Conservation (phyloP, 169 alveolate species). For the Theileria luwenshuni region DNA sequence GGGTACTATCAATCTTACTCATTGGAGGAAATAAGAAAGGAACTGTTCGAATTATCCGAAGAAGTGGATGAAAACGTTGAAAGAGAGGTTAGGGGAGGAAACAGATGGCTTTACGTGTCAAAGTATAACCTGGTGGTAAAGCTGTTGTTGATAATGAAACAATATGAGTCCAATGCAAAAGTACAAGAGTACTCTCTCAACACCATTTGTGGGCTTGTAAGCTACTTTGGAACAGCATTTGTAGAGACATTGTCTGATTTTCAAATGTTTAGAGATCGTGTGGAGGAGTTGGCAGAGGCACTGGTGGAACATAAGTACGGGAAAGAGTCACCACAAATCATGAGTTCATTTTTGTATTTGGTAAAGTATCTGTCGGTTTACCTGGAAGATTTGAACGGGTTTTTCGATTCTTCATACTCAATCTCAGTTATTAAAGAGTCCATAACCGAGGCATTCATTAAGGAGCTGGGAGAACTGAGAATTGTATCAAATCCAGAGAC, state of each 20-base stretch:
- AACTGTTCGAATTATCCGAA: slow-evolving; percentile 9
- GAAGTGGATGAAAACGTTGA: slow-evolving; percentile 1
- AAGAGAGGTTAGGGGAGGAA: slow-evolving; percentile 26
- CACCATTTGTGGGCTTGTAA: slow-evolving; percentile 43
- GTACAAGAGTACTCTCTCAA: slow-evolving; percentile 25
- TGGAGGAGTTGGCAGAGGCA: neutral
- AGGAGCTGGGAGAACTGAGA: neutral
- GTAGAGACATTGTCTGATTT: slow-evolving; percentile 26
- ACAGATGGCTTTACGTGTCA: slow-evolving; percentile 14
- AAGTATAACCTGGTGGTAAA: slow-evolving; percentile 20
- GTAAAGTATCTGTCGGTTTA: slow-evolving; percentile 15
- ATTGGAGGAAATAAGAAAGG: slow-evolving; percentile 7
- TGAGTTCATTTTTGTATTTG: slow-evolving; percentile 8
- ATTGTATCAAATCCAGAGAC: neutral
- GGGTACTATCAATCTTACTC: slow-evolving; percentile 7
- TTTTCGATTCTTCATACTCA: neutral
- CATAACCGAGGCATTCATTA: neutral
- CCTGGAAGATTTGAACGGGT: neutral
- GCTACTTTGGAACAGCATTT: slow-evolving; percentile 29
- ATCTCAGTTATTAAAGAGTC: slow-evolving; percentile 15
- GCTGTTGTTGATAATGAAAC: slow-evolving; percentile 20
- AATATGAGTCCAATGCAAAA: neutral
- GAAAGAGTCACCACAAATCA: slow-evolving; percentile 5
- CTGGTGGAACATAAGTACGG: neutral
- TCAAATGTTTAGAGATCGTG: slow-evolving; percentile 1